Evolutionary conservation across 2,329 filamentous ascomycete species (phyloP).

Genomic region (Hymenoscyphus infarciens): DNA sequence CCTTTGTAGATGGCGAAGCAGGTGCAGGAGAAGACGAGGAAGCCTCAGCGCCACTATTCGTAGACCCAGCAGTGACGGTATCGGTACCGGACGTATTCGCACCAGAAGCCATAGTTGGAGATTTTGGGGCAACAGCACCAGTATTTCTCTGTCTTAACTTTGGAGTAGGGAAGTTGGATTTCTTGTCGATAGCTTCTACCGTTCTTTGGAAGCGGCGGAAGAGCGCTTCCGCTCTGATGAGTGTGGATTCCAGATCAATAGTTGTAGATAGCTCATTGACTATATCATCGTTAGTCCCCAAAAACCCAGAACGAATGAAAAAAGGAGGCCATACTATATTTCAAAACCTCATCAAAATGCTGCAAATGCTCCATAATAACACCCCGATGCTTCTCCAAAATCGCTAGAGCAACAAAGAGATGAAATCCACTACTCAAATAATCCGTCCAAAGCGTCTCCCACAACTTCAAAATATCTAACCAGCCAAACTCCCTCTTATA

Average conservation of each 20-base stretch:
- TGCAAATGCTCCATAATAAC: conserved; percentile 93
- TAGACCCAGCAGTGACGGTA: conserved; percentile 37
- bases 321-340: conserved; percentile 67
- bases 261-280: conserved; percentile 93
- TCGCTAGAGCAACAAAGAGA: conserved; percentile 88
- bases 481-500: conserved; percentile 97
- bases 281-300: conserved; percentile 36
- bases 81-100: conserved; percentile 26
- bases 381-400: conserved; percentile 91
- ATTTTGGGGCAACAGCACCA: background rate
- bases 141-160: conserved; percentile 32
- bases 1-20: background rate
- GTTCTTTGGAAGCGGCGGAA: conserved; percentile 85
- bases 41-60: conserved; percentile 22
- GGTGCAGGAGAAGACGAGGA: background rate
- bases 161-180: conserved; percentile 73
- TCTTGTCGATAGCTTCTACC: conserved; percentile 89
- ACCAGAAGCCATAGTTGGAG: conserved; percentile 10
- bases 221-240: conserved; percentile 82
- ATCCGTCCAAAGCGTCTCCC: conserved; percentile 95
- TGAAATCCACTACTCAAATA: conserved; percentile 87
- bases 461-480: conserved; percentile 79
- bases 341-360: conserved; percentile 95
- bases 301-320: conserved; percentile 1
- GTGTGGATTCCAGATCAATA: conserved; percentile 83